phyloP scores from a whole-genome alignment of 148 eudicot genomes.

The Rhododendron vialii region DNA sequence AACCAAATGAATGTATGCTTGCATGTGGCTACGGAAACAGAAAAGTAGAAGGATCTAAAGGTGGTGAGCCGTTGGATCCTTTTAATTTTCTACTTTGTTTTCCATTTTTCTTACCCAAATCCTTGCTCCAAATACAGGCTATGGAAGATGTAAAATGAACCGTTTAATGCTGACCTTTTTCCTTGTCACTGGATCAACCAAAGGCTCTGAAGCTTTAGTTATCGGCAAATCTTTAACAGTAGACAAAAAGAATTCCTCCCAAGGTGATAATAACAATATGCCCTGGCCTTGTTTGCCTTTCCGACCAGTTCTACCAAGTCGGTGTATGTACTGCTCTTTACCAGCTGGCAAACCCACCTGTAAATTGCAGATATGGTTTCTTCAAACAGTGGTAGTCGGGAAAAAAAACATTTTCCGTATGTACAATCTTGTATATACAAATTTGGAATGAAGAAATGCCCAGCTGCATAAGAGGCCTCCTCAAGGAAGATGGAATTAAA shows the following conservation, averaged over 20 bases:
- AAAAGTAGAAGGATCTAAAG: neutral
- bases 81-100: neutral
- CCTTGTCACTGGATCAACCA: slow-evolving; percentile 54
- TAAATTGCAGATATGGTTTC: slow-evolving; percentile 8
- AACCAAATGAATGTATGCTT: neutral
- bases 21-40: neutral
- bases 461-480: neutral
- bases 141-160: neutral
- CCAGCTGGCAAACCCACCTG: slow-evolving; percentile 85
- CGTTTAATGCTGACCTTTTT: slow-evolving; percentile 47
- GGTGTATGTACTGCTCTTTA: slow-evolving; percentile 88
- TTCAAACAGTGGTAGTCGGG: neutral
- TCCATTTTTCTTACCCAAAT: neutral
- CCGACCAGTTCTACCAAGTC: slow-evolving; percentile 97
- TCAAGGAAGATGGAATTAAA: neutral
- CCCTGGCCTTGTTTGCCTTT: slow-evolving; percentile 97
- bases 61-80: neutral
- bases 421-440: neutral
- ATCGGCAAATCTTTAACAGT: slow-evolving; percentile 70
- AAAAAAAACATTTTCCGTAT: neutral
- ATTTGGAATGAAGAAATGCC: neutral
- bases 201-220: slow-evolving; percentile 46
- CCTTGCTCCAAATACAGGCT: neutral
- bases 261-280: slow-evolving; percentile 74
- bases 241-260: slow-evolving; percentile 77